Evolutionary conservation across 768 basidiomycete genomes (phyloP), one percentile per base, ranked within the genome.

Genomic region (Exidia glandulosa): DNA sequence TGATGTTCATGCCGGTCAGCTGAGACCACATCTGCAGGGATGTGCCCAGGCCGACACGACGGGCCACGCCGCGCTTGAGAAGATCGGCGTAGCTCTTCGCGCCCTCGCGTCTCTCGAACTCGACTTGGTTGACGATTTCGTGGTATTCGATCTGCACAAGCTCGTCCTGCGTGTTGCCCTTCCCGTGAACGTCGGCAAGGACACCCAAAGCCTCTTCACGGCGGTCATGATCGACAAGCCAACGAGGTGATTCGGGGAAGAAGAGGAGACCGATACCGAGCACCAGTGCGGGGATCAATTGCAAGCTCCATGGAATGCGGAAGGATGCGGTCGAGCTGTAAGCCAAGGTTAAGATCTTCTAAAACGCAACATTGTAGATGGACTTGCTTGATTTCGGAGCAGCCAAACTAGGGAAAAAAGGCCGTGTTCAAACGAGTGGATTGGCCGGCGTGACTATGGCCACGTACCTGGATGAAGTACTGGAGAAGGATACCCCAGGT

Each of bases 1-100:
- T 89, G 65, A 88, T 80, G 68, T 89, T 88, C 83, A 89, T 87
- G 34, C 86, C 85, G 10, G 77, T 78, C 23, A 88, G 74, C 37
- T 90, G 88, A 62, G 81, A 83, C 88, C 87, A 90, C 81, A 86
- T 86, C 70, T 91, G 88, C 37, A 89, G 73, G n/a, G 77, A 76
- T 61, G 78, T 77, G 36, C 87, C 89, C 29, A 90, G 78, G 61
- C 79, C 72, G 31, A 89, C 86, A 66, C 88, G 85, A 58, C 87
- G 81, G 57, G 85, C 74, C 63, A 87, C 81, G 34, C 83, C 82
- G 7, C 79, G 78, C 64, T 82, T 85, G 60, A 89, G 63, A 23
- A 90, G 73, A 69, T 90, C 87, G 13, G 77, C 63, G 66, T 81
- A 85, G 0, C 83, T 84, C 66, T 87, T 88, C 30, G 86, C 84